phyloP scores from a whole-genome alignment of 306 rosid genomes.

The Clitoria ternatea region DNA sequence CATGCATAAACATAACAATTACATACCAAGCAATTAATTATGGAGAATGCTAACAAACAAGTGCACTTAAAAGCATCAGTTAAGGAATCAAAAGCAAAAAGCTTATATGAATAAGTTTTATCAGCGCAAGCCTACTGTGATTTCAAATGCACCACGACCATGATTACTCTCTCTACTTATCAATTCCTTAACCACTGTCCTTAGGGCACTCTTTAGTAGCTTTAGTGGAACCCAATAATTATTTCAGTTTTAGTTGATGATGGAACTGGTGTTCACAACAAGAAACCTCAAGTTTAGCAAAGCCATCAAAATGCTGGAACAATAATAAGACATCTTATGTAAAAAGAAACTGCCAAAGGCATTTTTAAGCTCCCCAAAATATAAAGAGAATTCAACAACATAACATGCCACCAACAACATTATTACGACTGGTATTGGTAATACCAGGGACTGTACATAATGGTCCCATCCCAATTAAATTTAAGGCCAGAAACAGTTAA shows the following conservation, averaged over 20 bases:
- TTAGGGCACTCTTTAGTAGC: neutral
- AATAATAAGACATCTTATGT: neutral
- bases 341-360: neutral
- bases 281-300: neutral
- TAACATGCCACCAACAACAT: neutral
- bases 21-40: neutral
- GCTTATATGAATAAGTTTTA: neutral
- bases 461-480: neutral
- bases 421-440: neutral
- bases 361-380: neutral
- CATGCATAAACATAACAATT: neutral
- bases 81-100: neutral
- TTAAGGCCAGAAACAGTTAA: neutral
- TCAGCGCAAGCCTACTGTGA: neutral
- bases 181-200: neutral
- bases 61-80: neutral
- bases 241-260: slow-evolving; percentile 4
- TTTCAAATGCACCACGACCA: neutral
- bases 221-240: neutral
- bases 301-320: slow-evolving; percentile 20
- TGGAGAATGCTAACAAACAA: neutral
- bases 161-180: neutral
- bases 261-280: neutral
- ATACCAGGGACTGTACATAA: neutral
- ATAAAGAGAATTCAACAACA: neutral